Evolutionary conservation across 2,329 filamentous ascomycete genomes (phyloP), one percentile per base, ranked within the genome.

Genomic region (Cercospora berteroae): DNA sequence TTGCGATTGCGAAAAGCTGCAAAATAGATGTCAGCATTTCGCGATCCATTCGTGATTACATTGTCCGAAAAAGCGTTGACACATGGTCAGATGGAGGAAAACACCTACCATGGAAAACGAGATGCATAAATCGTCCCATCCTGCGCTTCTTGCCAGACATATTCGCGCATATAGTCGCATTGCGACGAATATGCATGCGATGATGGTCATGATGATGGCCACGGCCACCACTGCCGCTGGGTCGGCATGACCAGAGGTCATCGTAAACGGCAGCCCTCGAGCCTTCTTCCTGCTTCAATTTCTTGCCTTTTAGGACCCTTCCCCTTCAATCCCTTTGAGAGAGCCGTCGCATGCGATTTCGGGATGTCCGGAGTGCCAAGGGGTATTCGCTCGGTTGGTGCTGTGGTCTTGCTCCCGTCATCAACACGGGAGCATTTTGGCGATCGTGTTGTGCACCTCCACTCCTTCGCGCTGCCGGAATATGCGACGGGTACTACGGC

Each of bases 41-140:
- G 23, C 23, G 20, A 5, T 44, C 12, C 29, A 31, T 31, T 31
- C 29, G 29, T 9, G 29, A 31, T 31, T 9, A 31, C 29, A 31
- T 31, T 31, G 9, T 2, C 9, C 29, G 8, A 31, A 7, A 29
- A 29, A 7, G 8, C 8, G 5, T 29, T 7, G 5, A 7, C 27
- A 7, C 5, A 29, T 7, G 27, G 27, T 6, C 5, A 29, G 29
- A 31, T 31, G 29, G 29, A 31, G 29, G 25, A 23, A 39, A 58
- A 10, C 1, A 31, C 62, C 42, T 52, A 72, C 71, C 65, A 73
- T 66, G 3, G 72, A 67, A 29, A 69, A 18, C 16, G 60, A n/a
- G 42, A 74, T 72, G n/a, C 71, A 68, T 16, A 70, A 39, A 66
- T 75, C 74, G 52, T 75, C 73, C 42, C 63, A 52, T 29, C 74